These are phyloP conservation scores for Dictyostelium citrinum DNA, from an alignment of 78 protist species.

Conservation along the genomic window DNA sequence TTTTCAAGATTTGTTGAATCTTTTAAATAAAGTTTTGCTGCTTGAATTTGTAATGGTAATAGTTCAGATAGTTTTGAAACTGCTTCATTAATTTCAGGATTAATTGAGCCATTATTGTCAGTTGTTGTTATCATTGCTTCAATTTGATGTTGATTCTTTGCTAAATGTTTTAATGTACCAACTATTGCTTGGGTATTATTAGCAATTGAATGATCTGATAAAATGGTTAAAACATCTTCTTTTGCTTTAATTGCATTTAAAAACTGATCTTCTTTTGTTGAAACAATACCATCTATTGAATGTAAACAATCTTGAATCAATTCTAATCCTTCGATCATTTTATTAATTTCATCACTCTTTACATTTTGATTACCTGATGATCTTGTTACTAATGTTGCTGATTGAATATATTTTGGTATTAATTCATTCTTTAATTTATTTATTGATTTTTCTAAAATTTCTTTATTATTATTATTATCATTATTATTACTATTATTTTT, in stretches of 20 bases:
- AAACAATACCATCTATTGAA: background rate
- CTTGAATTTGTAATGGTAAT: constrained; percentile 52
- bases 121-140: background rate
- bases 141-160: constrained; percentile 32
- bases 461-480: background rate
- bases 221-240: constrained; percentile 11
- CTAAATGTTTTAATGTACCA: constrained; percentile 19
- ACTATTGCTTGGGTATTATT: constrained; percentile 18
- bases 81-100: constrained; percentile 31
- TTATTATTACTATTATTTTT: background rate
- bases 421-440: background rate
- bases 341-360: background rate
- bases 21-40: constrained; percentile 24
- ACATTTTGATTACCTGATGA: background rate
- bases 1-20: constrained; percentile 2
- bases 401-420: background rate
- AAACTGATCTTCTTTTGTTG: background rate
- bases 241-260: constrained; percentile 31
- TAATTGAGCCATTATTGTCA: background rate
- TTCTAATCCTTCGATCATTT: constrained; percentile 19
- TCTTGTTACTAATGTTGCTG: background rate
- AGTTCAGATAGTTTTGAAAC: background rate
- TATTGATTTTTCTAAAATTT: background rate
- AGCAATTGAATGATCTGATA: background rate
- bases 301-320: constrained; percentile 13